Percentiles rank a stretch among this genome's conserved stretches.
phyloP scores from a whole-genome alignment of 495 filamentous ascomycete species.

The Xylaria curta region DNA sequence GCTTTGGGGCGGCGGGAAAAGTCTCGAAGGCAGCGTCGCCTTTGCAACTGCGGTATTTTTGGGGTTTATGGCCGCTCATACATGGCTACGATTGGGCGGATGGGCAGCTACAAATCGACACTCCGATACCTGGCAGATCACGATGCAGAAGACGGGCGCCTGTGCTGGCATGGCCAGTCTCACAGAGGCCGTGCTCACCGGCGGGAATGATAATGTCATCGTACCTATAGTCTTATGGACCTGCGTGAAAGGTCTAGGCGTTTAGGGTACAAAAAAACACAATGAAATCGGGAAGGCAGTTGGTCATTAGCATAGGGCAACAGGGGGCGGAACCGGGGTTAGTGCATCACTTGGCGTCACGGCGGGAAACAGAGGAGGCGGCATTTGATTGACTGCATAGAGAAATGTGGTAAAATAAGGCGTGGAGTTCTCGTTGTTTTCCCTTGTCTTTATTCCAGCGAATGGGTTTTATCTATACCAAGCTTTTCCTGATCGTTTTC shows the following conservation, averaged over 20 bases:
- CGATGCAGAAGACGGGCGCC: slow-evolving; percentile 62
- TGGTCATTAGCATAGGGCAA: neutral
- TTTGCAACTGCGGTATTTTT: slow-evolving; percentile 80
- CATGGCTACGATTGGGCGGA: slow-evolving; percentile 76
- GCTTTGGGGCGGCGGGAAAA: slow-evolving; percentile 97
- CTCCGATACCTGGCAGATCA: slow-evolving; percentile 28
- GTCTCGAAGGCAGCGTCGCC: slow-evolving; percentile 86
- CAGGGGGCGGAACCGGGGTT: neutral
- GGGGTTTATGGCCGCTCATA: slow-evolving; percentile 73
- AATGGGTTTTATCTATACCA: slow-evolving; percentile 4
- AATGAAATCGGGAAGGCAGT: slow-evolving; percentile 1
- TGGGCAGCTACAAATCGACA: slow-evolving; percentile 61
- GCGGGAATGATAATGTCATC: slow-evolving; percentile 98
- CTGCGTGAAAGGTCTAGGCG: slow-evolving; percentile 76
- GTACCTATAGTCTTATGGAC: slow-evolving; percentile 96
- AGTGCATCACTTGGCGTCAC: slow-evolving; percentile 28
- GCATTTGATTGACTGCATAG: slow-evolving; percentile 7
- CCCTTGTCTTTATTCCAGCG: neutral
- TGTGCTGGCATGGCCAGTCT: slow-evolving; percentile 85
- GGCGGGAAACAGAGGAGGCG: slow-evolving; percentile 16
- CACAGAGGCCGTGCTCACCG: slow-evolving; percentile 93
- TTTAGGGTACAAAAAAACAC: slow-evolving; percentile 51
- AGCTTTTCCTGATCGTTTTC: neutral
- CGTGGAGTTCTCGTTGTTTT: neutral
- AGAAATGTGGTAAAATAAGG: slow-evolving; percentile 7